A percentile compares a stretch with the other conserved stretches of the same genome.
phyloP scores from a whole-genome alignment of 148 eudicot species.

The Rhododendron ferrugineum region DNA sequence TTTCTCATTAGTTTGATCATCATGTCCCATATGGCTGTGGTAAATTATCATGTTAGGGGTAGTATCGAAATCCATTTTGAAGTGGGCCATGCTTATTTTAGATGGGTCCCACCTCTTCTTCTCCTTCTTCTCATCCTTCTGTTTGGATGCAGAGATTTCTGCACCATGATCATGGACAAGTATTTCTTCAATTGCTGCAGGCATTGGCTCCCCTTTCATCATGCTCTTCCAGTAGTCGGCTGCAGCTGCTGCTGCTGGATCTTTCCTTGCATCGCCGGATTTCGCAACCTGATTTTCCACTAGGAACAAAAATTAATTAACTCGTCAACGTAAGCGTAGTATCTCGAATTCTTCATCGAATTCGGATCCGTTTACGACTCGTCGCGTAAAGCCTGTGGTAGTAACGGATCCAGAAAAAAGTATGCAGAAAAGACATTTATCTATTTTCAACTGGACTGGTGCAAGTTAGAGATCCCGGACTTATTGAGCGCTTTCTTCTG shows the following conservation, averaged over 20 bases:
- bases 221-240: slow-evolving; percentile 41
- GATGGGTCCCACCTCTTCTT: background rate
- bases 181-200: slow-evolving; percentile 28
- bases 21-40: slow-evolving; percentile 13
- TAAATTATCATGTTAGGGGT: slow-evolving; percentile 27
- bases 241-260: slow-evolving; percentile 19
- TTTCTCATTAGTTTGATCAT: background rate
- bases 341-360: background rate
- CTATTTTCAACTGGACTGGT: background rate
- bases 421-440: no score
- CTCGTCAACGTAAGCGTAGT: no score
- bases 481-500: no score
- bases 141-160: background rate
- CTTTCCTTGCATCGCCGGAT: slow-evolving; percentile 29
- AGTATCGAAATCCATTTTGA: slow-evolving; percentile 24
- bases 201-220: slow-evolving; percentile 49
- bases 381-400: background rate
- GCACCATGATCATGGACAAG: slow-evolving; percentile 8
- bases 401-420: no score
- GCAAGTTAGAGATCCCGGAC: background rate
- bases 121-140: background rate
- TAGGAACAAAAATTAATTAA: background rate
- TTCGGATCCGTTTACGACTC: background rate
- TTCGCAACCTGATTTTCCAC: slow-evolving; percentile 22
- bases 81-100: slow-evolving; percentile 5